phyloP scores from a whole-genome alignment of 495 filamentous ascomycete species.

The Penicillium samsonianum region DNA sequence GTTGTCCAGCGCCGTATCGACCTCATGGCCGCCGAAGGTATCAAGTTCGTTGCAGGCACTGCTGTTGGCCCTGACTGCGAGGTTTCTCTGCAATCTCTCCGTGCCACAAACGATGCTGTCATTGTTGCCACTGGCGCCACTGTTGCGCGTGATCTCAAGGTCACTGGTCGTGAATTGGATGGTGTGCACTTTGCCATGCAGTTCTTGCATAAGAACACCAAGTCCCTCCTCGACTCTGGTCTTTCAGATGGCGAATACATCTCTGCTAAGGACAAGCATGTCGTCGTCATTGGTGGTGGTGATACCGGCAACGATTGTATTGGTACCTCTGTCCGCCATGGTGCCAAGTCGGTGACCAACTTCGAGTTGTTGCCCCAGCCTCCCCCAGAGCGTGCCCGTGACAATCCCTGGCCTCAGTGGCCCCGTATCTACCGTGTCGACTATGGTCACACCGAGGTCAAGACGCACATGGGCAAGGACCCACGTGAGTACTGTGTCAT shows the following conservation, averaged over 20 bases:
- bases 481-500: slow-evolving; percentile 98
- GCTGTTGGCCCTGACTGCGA: slow-evolving; percentile 75
- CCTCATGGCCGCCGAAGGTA: slow-evolving; percentile 91
- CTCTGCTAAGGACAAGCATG: slow-evolving; percentile 94
- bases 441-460: slow-evolving; percentile 96
- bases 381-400: slow-evolving; percentile 86
- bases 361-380: slow-evolving; percentile 97
- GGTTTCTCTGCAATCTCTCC: slow-evolving; percentile 72
- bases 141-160: slow-evolving; percentile 93
- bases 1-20: slow-evolving; percentile 95
- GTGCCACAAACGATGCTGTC: slow-evolving; percentile 77
- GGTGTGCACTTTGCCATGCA: slow-evolving; percentile 99
- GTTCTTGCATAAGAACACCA: slow-evolving; percentile 97
- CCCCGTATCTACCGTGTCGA: slow-evolving; percentile 98
- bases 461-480: slow-evolving; percentile 96
- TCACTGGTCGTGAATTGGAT: slow-evolving; percentile 85
- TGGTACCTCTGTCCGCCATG: slow-evolving; percentile 96
- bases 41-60: slow-evolving; percentile 77
- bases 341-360: slow-evolving; percentile 94
- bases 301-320: slow-evolving; percentile 99
- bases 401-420: slow-evolving; percentile 99
- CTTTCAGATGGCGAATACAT: slow-evolving; percentile 88
- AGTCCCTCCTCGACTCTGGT: slow-evolving; percentile 93
- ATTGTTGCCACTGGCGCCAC: slow-evolving; percentile 97
- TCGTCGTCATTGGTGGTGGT: slow-evolving; percentile 97